Percentiles rank a stretch among this genome's conserved stretches.
phyloP scores from a whole-genome alignment of 106 monocot species.

The Dendrobium nobile region DNA sequence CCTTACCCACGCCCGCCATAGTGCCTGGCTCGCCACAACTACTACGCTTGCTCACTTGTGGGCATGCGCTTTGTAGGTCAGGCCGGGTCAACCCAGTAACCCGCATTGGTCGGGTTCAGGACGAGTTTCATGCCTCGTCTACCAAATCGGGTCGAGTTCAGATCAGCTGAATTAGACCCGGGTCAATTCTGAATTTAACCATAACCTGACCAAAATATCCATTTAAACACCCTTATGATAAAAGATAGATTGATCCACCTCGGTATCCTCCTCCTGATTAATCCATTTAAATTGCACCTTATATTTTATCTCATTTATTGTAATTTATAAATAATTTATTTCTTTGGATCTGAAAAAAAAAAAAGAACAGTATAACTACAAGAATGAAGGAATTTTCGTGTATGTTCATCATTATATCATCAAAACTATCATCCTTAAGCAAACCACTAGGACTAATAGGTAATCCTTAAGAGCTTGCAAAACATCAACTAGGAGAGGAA shows the following conservation, averaged over 20 bases:
- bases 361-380: background rate
- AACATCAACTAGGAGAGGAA: constrained; percentile 27
- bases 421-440: constrained; percentile 50
- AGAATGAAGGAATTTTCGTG: background rate
- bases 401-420: background rate
- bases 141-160: no score
- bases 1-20: no score
- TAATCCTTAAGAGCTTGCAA: constrained; percentile 64
- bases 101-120: no score
- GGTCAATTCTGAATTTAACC: no score
- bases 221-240: background rate
- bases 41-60: no score
- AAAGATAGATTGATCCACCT: constrained; percentile 25
- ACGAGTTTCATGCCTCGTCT: no score
- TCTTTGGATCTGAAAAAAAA: constrained; percentile 12
- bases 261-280: constrained; percentile 63
- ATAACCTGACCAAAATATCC: no score
- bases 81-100: no score
- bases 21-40: no score
- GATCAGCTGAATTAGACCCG: no score
- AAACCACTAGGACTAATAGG: constrained; percentile 58
- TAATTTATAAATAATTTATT: constrained; percentile 14
- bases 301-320: constrained; percentile 41
- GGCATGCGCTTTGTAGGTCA: no score
- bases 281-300: constrained; percentile 63